A percentile compares a stretch with the other conserved stretches of the same genome.
phyloP scores from a whole-genome alignment of 116 monocot genomes.

The Posidonia oceanica region DNA sequence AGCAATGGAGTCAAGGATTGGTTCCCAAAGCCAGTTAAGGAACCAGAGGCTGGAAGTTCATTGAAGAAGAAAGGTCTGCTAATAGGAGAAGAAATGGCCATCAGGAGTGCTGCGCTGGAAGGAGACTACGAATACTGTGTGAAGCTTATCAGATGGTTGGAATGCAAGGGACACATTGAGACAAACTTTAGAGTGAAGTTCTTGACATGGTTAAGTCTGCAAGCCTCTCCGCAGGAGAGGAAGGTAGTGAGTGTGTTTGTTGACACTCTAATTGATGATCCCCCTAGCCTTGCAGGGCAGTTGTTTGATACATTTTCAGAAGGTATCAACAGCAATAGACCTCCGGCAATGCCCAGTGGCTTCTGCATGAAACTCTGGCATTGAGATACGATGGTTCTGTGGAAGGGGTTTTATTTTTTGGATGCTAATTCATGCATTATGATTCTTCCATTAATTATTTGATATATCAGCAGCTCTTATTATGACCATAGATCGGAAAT shows the following conservation, averaged over 20 bases:
- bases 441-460: conserved; percentile 8
- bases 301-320: conserved; percentile 64
- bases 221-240: conserved; percentile 51
- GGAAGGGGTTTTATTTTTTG: background rate
- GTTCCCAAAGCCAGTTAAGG: conserved; percentile 21
- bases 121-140: conserved; percentile 63
- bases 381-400: conserved; percentile 14
- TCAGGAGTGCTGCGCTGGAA: conserved; percentile 17
- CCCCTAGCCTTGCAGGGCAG: conserved; percentile 64
- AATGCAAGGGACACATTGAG: conserved; percentile 60
- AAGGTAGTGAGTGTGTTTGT: conserved; percentile 56
- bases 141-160: conserved; percentile 69
- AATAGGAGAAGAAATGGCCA: conserved; percentile 10
- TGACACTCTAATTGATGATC: conserved; percentile 56
- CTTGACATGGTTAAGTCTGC: conserved; percentile 74
- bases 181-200: conserved; percentile 68
- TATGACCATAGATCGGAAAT: background rate
- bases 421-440: conserved; percentile 5
- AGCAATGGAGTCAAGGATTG: conserved; percentile 10
- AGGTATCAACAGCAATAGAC: conserved; percentile 34
- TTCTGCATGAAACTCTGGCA: conserved; percentile 72
- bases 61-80: conserved; percentile 22
- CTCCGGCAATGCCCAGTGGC: conserved; percentile 18
- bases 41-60: conserved; percentile 23
- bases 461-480: background rate